phyloP scores from a whole-genome alignment of 192 early-diverging fungal species.

The Rhizoclosmatium sp. region DNA sequence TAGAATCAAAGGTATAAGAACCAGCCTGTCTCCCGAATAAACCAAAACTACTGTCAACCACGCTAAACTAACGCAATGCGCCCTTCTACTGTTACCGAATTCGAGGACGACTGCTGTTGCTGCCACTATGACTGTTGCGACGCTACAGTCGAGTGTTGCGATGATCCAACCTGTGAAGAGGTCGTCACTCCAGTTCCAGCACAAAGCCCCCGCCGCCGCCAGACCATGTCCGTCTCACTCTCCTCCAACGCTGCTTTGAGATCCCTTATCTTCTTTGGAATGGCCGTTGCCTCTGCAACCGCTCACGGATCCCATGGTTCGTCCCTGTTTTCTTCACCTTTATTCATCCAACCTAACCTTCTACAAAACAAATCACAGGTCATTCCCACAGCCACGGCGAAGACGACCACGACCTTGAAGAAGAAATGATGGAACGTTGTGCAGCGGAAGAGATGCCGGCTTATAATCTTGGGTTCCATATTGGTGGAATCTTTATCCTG shows the following conservation, averaged over 20 bases:
- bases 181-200: background rate
- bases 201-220: background rate
- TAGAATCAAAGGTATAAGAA: too few species aligned
- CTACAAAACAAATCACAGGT: too few species aligned
- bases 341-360: background rate
- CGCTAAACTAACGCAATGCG: too few species aligned
- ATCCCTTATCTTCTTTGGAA: background rate
- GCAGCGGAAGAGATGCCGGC: background rate
- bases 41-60: background rate
- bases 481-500: slow-evolving; percentile 35
- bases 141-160: background rate
- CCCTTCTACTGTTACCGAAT: background rate
- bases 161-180: background rate
- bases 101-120: slow-evolving; percentile 1
- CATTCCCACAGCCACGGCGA: too few species aligned
- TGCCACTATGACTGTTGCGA: background rate
- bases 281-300: background rate
- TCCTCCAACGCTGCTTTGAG: background rate
- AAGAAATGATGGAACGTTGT: background rate
- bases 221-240: background rate
- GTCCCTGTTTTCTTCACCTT: background rate
- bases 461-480: slow-evolving; percentile 30
- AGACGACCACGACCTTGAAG: too few species aligned
- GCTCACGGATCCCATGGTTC: background rate
- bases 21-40: background rate